Conservation (phyloP, 2,329 filamentous ascomycete genomes). For the Celoporthe dispersa region DNA sequence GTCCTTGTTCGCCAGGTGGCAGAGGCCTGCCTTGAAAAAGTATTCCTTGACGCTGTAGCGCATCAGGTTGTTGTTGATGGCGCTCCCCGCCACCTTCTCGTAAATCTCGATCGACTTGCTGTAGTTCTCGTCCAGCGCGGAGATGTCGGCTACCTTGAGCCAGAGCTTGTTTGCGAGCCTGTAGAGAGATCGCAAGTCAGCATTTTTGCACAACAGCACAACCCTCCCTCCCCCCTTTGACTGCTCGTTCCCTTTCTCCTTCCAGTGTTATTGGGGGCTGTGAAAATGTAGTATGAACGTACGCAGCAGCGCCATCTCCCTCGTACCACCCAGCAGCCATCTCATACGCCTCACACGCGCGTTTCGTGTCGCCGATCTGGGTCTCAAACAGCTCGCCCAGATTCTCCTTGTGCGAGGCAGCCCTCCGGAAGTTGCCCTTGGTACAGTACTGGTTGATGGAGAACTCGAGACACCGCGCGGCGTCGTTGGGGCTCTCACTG, state of each 20-base stretch:
- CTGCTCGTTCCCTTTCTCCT: too few species aligned
- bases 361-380: slow-evolving; percentile 77
- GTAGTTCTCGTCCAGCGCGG: slow-evolving; percentile 82
- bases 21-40: slow-evolving; percentile 91
- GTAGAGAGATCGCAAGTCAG: slow-evolving; percentile 3
- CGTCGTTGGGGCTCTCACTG: slow-evolving; percentile 82
- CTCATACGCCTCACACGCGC: slow-evolving; percentile 82
- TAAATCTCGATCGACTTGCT: slow-evolving; percentile 80
- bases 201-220: not conserved
- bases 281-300: slow-evolving; percentile 43
- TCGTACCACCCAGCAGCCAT: slow-evolving; percentile 89
- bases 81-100: slow-evolving; percentile 79
- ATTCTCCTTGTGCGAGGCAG: slow-evolving; percentile 88
- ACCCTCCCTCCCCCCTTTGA: not conserved
- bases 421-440: slow-evolving; percentile 89
- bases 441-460: slow-evolving; percentile 85
- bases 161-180: slow-evolving; percentile 91
- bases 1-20: slow-evolving; percentile 76
- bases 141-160: slow-evolving; percentile 88
- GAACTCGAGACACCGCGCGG: slow-evolving; percentile 76
- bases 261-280: not conserved
- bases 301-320: slow-evolving; percentile 82
- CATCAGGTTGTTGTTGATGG: slow-evolving; percentile 89
- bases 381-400: slow-evolving; percentile 85
- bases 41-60: slow-evolving; percentile 95